These are phyloP conservation scores for Coelastrella sp. DNA, from an alignment of 139 green algal genomes.

Conservation along the genomic window DNA sequence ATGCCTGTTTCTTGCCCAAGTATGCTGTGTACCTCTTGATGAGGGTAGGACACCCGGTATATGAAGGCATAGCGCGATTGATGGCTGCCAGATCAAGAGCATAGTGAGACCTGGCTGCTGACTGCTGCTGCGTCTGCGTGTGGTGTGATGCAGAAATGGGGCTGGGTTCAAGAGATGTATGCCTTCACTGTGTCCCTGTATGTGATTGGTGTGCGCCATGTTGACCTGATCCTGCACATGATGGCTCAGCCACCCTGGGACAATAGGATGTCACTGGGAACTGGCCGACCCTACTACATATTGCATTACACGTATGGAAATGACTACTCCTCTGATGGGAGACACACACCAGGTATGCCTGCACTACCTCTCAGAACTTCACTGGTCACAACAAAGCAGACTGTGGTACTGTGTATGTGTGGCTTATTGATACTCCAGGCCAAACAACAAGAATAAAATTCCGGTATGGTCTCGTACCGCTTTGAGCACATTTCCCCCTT, in stretches of 20 bases:
- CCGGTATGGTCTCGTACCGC: too few relatives aligned
- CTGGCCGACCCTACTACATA: constrained; percentile 82
- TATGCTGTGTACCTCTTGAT: too few relatives aligned
- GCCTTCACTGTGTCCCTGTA: constrained; percentile 88
- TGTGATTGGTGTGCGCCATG: constrained; percentile 62
- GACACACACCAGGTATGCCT: constrained; percentile 31
- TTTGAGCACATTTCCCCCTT: too few relatives aligned
- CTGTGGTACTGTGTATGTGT: not conserved
- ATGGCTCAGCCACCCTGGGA: constrained; percentile 95
- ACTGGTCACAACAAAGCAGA: not conserved
- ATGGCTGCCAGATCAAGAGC: too few relatives aligned
- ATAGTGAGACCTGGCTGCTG: not conserved
- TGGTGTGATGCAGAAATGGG: constrained; percentile 71
- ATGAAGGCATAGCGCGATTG: too few relatives aligned
- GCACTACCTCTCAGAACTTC: not conserved
- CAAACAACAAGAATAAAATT: too few relatives aligned
- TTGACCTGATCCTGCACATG: constrained; percentile 76
- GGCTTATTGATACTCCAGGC: too few relatives aligned
- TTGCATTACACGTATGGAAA: constrained; percentile 99
- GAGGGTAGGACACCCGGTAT: too few relatives aligned
- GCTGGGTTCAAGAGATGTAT: constrained; percentile 97
- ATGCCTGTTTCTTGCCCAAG: too few relatives aligned
- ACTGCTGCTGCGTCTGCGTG: not conserved
- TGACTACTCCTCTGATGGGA: constrained; percentile 85
- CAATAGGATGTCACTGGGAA: constrained; percentile 57